Evolutionary conservation across 495 filamentous ascomycete genomes (phyloP), one percentile per base, ranked within the genome.

Genomic region (Melanomma pulvis-pyrius): DNA sequence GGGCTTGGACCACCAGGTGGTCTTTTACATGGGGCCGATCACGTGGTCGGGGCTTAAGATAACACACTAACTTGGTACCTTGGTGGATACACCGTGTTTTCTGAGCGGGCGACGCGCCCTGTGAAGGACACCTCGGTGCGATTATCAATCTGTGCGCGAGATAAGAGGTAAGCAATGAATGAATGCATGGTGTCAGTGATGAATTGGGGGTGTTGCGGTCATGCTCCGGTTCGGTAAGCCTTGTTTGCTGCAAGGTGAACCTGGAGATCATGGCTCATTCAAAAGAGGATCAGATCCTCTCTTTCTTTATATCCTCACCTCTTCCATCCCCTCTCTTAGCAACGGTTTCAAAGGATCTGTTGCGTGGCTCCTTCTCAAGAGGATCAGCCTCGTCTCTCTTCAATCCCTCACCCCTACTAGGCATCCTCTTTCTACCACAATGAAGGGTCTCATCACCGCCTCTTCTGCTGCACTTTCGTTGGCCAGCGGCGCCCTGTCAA

Each of bases 401-500:
- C 58, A 47, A 7, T 4, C 44, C 21, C 5, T 4, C 15, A 6
- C 28, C 26, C 39, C 26, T 28, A 19, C 44, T 21, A 13, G 36
- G 22, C 48, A 52, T 36, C 32, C 25, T 28, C n/a, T 24, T 44
- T 2, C 21, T n/a, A 24, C 47, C 34, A 61, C 8, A 5, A 67
- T 67, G 63, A 67, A 56, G 55, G 57, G 63, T 13, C 26, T 67
- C 56, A 5, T 61, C 34, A 22, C 57, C 1, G 30, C 57, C 39
- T 59, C 56, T 8, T 50, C 48, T 50, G 48, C n/a, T 54, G 25
- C 32, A n/a, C 51, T 54, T n/a, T 54, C 51, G 2, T 34, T 69
- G 29, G 59, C 60, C 19, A 46, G 39, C 17, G 9, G 0, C 19
- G 12, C 46, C 24, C 1, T 57, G 1, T 54, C 59, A 2, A 49